Evolutionary conservation across 441 rosid species (phyloP).

Genomic region (Adansonia madagascariensis): DNA sequence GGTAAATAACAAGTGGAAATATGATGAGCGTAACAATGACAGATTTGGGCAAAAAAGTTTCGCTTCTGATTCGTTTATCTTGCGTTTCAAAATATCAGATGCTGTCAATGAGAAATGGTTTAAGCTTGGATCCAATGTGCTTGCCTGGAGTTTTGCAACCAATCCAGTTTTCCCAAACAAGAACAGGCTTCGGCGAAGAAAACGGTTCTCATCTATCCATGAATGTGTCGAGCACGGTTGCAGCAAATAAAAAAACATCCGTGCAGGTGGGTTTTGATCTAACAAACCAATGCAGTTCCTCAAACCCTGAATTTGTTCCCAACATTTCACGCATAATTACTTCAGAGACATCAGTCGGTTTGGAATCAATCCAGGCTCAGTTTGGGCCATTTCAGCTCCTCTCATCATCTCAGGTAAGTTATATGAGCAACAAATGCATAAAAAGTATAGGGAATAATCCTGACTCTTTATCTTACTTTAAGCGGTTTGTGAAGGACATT

Average conservation of each 20-base stretch:
- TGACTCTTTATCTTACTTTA: slow-evolving; percentile 27
- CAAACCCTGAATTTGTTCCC: slow-evolving; percentile 42
- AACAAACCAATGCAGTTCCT: slow-evolving; percentile 40
- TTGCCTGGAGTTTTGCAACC: slow-evolving; percentile 66
- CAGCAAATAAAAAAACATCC: slow-evolving; percentile 39
- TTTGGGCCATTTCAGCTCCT: slow-evolving; percentile 53
- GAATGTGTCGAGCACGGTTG: slow-evolving; percentile 35
- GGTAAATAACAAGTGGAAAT: background rate
- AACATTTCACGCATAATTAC: slow-evolving; percentile 43
- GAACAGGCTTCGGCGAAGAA: slow-evolving; percentile 39
- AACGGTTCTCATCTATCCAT: slow-evolving; percentile 34
- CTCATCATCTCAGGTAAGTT: slow-evolving; percentile 46
- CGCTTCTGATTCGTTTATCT: slow-evolving; percentile 22
- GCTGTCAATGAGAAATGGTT: slow-evolving; percentile 78
- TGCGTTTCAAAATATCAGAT: slow-evolving; percentile 44
- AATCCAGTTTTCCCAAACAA: slow-evolving; percentile 47
- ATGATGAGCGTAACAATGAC: background rate
- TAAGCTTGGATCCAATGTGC: slow-evolving; percentile 62
- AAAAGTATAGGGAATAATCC: background rate
- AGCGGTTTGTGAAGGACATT: slow-evolving; percentile 48
- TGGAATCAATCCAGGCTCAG: slow-evolving; percentile 58
- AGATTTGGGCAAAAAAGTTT: background rate
- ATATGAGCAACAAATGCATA: background rate
- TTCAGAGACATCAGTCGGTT: slow-evolving; percentile 47
- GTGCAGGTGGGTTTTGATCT: slow-evolving; percentile 37